These are phyloP conservation scores for Botrytis medusae DNA, from an alignment of 2,329 filamentous ascomycete genomes.

Conservation along the genomic window DNA sequence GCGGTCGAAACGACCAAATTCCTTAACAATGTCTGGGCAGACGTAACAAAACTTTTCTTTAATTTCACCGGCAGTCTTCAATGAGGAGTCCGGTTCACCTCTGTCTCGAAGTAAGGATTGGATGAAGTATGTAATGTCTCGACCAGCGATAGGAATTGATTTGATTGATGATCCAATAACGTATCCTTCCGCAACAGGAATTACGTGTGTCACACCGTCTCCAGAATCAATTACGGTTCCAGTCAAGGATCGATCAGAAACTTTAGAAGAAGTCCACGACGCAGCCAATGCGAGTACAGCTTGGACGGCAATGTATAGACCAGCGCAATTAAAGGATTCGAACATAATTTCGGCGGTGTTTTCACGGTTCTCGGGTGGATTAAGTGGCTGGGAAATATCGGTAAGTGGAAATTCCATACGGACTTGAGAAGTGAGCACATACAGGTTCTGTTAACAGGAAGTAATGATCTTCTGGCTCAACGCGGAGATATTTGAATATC, in stretches of 20 bases:
- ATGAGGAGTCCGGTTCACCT: slow-evolving; percentile 91
- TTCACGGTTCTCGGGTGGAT: slow-evolving; percentile 97
- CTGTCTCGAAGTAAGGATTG: slow-evolving; percentile 94
- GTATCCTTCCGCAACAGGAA: slow-evolving; percentile 96
- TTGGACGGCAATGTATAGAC: slow-evolving; percentile 97
- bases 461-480: slow-evolving; percentile 98
- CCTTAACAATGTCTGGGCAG: slow-evolving; percentile 97
- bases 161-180: slow-evolving; percentile 99
- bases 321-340: slow-evolving; percentile 98
- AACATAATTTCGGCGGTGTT: slow-evolving; percentile 99
- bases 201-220: slow-evolving; percentile 98
- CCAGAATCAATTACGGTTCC: slow-evolving; percentile 98
- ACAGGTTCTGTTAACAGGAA: slow-evolving; percentile 97
- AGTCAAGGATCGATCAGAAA: slow-evolving; percentile 91
- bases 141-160: slow-evolving; percentile 95
- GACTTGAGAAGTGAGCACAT: slow-evolving; percentile 42
- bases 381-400: slow-evolving; percentile 67
- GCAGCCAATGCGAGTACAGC: slow-evolving; percentile 94
- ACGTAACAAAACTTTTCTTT: slow-evolving; percentile 99
- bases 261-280: slow-evolving; percentile 98
- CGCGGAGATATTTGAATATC: slow-evolving; percentile 98
- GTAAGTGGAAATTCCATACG: slow-evolving; percentile 12
- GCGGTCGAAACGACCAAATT: slow-evolving; percentile 90
- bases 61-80: slow-evolving; percentile 97
- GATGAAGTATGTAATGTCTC: slow-evolving; percentile 98